Base-by-base conservation (phyloP, 1,284 basidiomycete genomes). In the Volvariella surrecta region DNA sequence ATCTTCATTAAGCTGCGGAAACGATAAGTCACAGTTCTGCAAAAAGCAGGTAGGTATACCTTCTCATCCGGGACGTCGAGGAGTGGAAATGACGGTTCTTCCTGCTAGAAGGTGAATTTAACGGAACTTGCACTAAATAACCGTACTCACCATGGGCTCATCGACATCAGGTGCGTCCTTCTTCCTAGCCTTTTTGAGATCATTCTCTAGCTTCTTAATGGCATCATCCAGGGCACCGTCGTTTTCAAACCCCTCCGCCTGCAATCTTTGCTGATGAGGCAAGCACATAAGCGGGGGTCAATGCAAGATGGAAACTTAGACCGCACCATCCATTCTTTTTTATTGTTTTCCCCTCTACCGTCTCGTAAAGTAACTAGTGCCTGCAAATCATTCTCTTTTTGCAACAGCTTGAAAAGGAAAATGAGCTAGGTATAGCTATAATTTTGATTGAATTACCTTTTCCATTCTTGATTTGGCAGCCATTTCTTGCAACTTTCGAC, bases 61-160 rank as follows among this genome's bases (percentile, higher is more conserved):
- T 96, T 88, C 15, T 79, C 84, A 62, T 99, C 96, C 0, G 93
- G 91, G 1, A 89, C 73, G 54, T 97, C 92, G 11, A 95, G 68
- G 2, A 99, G 73, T 4, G 91, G 92, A 67, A 94, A 99, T 0
- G 78, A 78, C 6, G 86, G 83, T 48, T 92, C 91, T 58, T 93
- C 88, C 68, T 84, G 59, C 13, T 46, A 28, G 24, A 24, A 15
- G 4, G 35, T 18, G 18, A 39, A 49, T 40, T 32, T 28, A 18
- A 37, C 19, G 35, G 35, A n/a, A 3, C n/a, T 30, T 10, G 19
- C 38, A 15, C 4, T n/a, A 38, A n/a, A 18, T 28, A 15, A 6
- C 22, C n/a, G 40, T 15, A 21, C 58, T 18, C 22, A 28, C 24
- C 48, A 69, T 76, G 53, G 66, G 67, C 15, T 79, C 76, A 15